Percentiles rank a stretch among this genome's conserved stretches.
Evolutionary conservation across 148 eudicot species (phyloP).

Genomic region (Spergularia marina): DNA sequence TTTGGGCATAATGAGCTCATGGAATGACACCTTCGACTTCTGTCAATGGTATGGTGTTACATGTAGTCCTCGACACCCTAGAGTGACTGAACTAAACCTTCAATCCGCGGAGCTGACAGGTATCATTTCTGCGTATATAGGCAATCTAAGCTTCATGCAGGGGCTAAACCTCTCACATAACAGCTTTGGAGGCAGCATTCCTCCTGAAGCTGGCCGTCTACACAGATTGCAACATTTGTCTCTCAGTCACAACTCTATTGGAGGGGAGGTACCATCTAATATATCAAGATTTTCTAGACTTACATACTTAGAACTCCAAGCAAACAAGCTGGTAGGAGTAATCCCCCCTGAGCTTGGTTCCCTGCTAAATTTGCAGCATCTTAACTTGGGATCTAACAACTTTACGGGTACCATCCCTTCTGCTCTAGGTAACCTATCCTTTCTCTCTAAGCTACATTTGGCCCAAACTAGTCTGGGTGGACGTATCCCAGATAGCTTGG

Average conservation of each 20-base stretch:
- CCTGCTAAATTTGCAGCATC: conserved; percentile 13
- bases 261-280: conserved; percentile 22
- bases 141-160: conserved; percentile 22
- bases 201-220: conserved; percentile 24
- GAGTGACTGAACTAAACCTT: conserved; percentile 11
- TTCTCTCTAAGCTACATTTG: neutral
- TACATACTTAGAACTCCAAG: neutral
- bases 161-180: conserved; percentile 8
- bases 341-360: conserved; percentile 28
- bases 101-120: conserved; percentile 16
- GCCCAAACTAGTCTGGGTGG: conserved; percentile 15
- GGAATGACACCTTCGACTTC: conserved; percentile 26
- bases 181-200: conserved; percentile 20
- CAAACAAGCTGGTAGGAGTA: conserved; percentile 26
- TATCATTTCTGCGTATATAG: conserved; percentile 21
- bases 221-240: conserved; percentile 4
- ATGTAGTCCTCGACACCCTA: conserved; percentile 18
- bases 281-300: conserved; percentile 20
- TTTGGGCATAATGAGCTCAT: conserved; percentile 14
- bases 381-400: neutral
- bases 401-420: conserved; percentile 23
- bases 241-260: conserved; percentile 18
- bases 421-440: conserved; percentile 26
- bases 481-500: conserved; percentile 19
- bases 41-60: conserved; percentile 24